A percentile compares a stretch with the other conserved stretches of the same genome.
phyloP scores from a whole-genome alignment of 805 yeast genomes.

The Lachancea lanzarotensis region DNA sequence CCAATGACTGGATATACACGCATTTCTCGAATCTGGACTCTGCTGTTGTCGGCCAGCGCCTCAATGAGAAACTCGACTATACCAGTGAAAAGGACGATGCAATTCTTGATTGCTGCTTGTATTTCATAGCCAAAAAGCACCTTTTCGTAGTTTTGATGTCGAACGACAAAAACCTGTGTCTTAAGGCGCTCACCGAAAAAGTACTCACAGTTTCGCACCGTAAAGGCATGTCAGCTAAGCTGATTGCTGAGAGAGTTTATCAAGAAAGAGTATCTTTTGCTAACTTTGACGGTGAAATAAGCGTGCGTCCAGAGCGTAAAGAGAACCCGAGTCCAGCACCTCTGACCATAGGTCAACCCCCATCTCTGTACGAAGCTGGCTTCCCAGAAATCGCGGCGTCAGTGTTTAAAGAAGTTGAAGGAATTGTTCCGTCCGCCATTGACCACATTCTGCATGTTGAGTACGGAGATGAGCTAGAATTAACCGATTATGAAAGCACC shows the following conservation, averaged over 20 bases:
- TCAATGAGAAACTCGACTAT: conserved; percentile 45
- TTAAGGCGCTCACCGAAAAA: conserved; percentile 64
- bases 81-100: conserved; percentile 62
- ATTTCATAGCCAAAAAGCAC: conserved; percentile 39
- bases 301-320: neutral
- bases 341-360: neutral
- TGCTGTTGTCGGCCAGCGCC: conserved; percentile 58
- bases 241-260: conserved; percentile 38
- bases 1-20: conserved; percentile 70
- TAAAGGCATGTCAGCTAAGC: conserved; percentile 40
- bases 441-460: conserved; percentile 46
- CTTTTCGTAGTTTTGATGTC: conserved; percentile 58
- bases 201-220: conserved; percentile 52
- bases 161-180: conserved; percentile 78
- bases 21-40: conserved; percentile 47
- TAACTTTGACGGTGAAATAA: neutral
- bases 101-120: conserved; percentile 77
- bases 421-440: conserved; percentile 40
- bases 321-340: neutral
- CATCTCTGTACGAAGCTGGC: neutral
- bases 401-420: conserved; percentile 36
- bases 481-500: conserved; percentile 43
- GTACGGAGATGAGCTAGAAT: conserved; percentile 49
- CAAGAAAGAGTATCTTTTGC: conserved; percentile 28
- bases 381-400: neutral